Evolutionary conservation across 768 basidiomycete genomes (phyloP).

Genomic region (Pulveroboletus sp.): DNA sequence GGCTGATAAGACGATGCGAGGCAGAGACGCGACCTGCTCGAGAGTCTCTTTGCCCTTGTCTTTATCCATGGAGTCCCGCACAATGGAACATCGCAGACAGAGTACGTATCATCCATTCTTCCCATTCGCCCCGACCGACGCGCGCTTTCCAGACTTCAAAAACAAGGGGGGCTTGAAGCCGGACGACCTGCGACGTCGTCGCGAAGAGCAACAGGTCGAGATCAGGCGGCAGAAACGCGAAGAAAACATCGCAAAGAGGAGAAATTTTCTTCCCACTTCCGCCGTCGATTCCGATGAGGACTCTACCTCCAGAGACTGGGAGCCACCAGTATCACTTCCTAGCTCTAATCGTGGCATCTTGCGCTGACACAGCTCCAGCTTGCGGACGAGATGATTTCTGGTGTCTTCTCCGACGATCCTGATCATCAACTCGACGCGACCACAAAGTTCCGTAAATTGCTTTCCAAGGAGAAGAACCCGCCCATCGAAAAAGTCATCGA

Average conservation of each 20-base stretch:
- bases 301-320: conserved; percentile 61
- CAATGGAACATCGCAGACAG: conserved; percentile 69
- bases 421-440: conserved; percentile 95
- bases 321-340: conserved; percentile 55
- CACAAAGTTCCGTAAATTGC: conserved; percentile 95
- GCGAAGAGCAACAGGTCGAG: conserved; percentile 98
- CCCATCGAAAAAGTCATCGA: conserved; percentile 98
- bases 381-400: conserved; percentile 87
- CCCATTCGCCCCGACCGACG: conserved; percentile 31
- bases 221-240: conserved; percentile 98
- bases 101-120: conserved; percentile 39
- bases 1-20: conserved; percentile 9
- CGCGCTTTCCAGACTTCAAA: conserved; percentile 70
- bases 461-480: conserved; percentile 99
- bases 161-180: conserved; percentile 84
- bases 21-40: conserved; percentile 9
- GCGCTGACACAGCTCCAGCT: conserved; percentile 41
- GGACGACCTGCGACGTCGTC: conserved; percentile 91
- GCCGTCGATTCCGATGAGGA: conserved; percentile 91
- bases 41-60: background rate
- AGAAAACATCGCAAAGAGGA: conserved; percentile 96
- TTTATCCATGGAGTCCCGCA: conserved; percentile 53
- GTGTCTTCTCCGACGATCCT: conserved; percentile 87
- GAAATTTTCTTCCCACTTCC: conserved; percentile 80
- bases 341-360: conserved; percentile 8